A percentile compares a stretch with the other conserved stretches of the same genome.
phyloP scores from a whole-genome alignment of 139 green algal species.

The Chlamydomonas sphaeroides region DNA sequence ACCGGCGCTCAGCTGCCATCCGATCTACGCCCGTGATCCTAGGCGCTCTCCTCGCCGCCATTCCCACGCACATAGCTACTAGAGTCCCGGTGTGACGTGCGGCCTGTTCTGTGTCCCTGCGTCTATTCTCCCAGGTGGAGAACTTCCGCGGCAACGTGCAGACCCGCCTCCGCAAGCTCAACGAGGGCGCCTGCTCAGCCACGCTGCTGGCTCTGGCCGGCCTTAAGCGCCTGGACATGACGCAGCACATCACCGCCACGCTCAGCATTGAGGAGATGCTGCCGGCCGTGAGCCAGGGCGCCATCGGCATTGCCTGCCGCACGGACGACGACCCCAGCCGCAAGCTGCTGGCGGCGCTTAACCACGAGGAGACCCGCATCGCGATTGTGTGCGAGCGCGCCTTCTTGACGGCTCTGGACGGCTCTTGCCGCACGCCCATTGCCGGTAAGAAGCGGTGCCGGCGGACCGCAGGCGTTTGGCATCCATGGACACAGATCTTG shows the following conservation, averaged over 20 bases:
- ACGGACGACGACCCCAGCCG: conserved; percentile 77
- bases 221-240: conserved; percentile 96
- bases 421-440: conserved; percentile 98
- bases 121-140: conserved; percentile 83
- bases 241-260: conserved; percentile 91
- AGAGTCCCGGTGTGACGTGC: too few relatives aligned
- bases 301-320: conserved; percentile 98
- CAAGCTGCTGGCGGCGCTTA: conserved; percentile 87
- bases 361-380: conserved; percentile 97
- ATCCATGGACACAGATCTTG: too few relatives aligned
- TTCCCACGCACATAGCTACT: too few relatives aligned
- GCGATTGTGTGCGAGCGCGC: conserved; percentile 94
- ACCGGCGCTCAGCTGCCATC: too few relatives aligned
- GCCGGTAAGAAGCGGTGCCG: conserved; percentile 65
- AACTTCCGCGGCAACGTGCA: conserved; percentile 99
- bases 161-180: conserved; percentile 94
- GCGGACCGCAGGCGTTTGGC: background rate
- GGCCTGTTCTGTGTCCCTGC: too few relatives aligned
- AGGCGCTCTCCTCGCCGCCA: too few relatives aligned
- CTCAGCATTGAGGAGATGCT: conserved; percentile 95
- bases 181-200: conserved; percentile 89
- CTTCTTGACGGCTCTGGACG: conserved; percentile 96
- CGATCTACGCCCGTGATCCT: too few relatives aligned
- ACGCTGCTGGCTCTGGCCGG: conserved; percentile 97
- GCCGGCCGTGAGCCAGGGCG: conserved; percentile 94